phyloP scores from a whole-genome alignment of 1,139 yeast species.

The Kurtzmaniella quercitrusa region DNA sequence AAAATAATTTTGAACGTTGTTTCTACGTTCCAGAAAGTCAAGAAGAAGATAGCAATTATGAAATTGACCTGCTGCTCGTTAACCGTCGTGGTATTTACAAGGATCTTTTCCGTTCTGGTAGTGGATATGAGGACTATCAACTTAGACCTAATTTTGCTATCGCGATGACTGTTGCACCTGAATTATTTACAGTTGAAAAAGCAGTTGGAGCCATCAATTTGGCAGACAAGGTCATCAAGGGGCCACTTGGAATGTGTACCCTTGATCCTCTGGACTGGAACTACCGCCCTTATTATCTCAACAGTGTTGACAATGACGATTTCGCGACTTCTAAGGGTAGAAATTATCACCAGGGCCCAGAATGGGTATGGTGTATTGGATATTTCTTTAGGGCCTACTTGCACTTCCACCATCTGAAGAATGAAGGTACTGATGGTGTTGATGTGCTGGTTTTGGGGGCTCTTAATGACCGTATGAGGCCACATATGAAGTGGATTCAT shows the following conservation, averaged over 20 bases:
- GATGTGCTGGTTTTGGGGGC: slow-evolving; percentile 29
- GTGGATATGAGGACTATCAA: slow-evolving; percentile 91
- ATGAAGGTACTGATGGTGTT: slow-evolving; percentile 28
- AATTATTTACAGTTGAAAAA: slow-evolving; percentile 60
- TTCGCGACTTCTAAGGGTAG: slow-evolving; percentile 94
- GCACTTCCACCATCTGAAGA: slow-evolving; percentile 39
- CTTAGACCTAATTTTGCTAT: slow-evolving; percentile 88
- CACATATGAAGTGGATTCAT: slow-evolving; percentile 66
- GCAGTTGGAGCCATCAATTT: slow-evolving; percentile 62
- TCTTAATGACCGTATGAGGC: slow-evolving; percentile 54
- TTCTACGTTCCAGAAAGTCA: slow-evolving; percentile 71
- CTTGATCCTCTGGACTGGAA: slow-evolving; percentile 90
- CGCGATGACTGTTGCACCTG: slow-evolving; percentile 93
- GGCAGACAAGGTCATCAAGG: slow-evolving; percentile 74
- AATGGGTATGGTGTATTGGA: slow-evolving; percentile 94
- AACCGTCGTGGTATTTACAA: slow-evolving; percentile 93
- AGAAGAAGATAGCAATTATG: slow-evolving; percentile 47
- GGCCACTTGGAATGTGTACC: slow-evolving; percentile 90
- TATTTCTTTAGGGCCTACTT: slow-evolving; percentile 77
- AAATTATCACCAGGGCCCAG: slow-evolving; percentile 98
- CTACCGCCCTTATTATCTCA: slow-evolving; percentile 83
- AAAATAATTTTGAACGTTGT: slow-evolving; percentile 70
- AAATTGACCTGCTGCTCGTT: slow-evolving; percentile 59
- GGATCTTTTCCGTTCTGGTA: slow-evolving; percentile 76
- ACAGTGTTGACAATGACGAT: slow-evolving; percentile 75